phyloP scores from a whole-genome alignment of 345 rosid genomes.

The Citrus australasica region DNA sequence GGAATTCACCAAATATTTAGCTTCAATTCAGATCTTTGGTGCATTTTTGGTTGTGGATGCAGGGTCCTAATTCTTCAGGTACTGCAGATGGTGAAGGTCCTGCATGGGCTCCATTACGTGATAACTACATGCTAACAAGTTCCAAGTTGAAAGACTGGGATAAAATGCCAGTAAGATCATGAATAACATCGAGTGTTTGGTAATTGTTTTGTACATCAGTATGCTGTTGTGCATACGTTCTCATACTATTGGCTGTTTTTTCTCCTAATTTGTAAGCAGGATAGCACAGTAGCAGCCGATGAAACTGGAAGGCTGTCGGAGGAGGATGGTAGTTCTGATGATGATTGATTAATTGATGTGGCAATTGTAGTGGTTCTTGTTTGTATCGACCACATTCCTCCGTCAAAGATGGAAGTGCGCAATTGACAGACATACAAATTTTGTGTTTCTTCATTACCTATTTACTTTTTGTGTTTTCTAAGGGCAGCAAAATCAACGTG shows the following conservation, averaged over 20 bases:
- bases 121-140: conserved; percentile 85
- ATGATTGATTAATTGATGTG: conserved; percentile 40
- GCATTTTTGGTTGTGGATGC: conserved; percentile 12
- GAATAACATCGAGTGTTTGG: background rate
- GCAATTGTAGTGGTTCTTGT: too few species aligned
- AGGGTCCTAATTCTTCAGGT: conserved; percentile 35
- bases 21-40: background rate
- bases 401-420: background rate
- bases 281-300: conserved; percentile 28
- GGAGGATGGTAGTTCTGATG: conserved; percentile 60
- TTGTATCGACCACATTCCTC: background rate
- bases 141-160: conserved; percentile 91
- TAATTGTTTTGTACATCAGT: background rate
- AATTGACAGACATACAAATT: background rate
- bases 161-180: conserved; percentile 55
- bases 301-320: conserved; percentile 48
- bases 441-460: background rate
- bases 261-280: conserved; percentile 36
- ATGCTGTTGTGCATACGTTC: background rate
- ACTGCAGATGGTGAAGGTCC: conserved; percentile 51
- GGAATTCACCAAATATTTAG: background rate
- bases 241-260: background rate
- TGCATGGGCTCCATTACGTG: conserved; percentile 93
- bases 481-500: background rate
- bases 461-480: background rate